Evolutionary conservation across 257 asterid genomes (phyloP), one percentile per base, ranked within the genome.

Genomic region (Rauvolfia tetraphylla): DNA sequence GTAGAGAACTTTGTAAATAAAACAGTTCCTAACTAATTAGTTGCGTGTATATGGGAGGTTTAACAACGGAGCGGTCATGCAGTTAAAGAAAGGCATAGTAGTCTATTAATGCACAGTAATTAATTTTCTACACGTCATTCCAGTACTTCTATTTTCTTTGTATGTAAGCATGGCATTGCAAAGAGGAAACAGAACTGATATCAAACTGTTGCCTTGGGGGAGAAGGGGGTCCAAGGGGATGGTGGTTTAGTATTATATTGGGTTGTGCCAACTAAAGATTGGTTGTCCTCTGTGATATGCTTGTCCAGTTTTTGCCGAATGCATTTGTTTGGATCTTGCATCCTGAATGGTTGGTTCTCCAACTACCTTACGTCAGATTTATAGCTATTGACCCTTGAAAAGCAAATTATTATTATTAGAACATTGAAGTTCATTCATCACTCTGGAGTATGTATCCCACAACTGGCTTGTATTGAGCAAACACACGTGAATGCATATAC

Each of bases 261-360:
- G 17, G 42, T n/a, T 3, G 2, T 44, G 59, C n/a, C 69, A 41
- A 6, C 13, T 3, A 31, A 57, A 54, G 7, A 12, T 39, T 56
- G 68, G 1, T 41, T 31, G 34, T 23, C 39, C 69, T 29, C 34
- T 56, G 34, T 59, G 69, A 54, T 76, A 44, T n/a, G 29, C 38
- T 42, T 33, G 9, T 59, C 36, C 68, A n/a, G n/a, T n/a, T 5
- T 44, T 34, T 44, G 38, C 72, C 59, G 51, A 22, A 25, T 42
- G 62, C 71, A 57, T 22, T 2, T 23, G n/a, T 49, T 31, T 20
- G 38, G 27, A 54, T 69, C 61, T 31, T 20, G 38, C 22, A 54
- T 69, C 62, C 76, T 42, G 63, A 69, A 69, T 31, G 42, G 48
- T 46, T 33, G 41, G 36, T 57, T 31, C 22, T 29, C 72, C 51